These are phyloP conservation scores for Cnidoscolus chayamansa DNA, from an alignment of 441 rosid species.

Conservation along the genomic window DNA sequence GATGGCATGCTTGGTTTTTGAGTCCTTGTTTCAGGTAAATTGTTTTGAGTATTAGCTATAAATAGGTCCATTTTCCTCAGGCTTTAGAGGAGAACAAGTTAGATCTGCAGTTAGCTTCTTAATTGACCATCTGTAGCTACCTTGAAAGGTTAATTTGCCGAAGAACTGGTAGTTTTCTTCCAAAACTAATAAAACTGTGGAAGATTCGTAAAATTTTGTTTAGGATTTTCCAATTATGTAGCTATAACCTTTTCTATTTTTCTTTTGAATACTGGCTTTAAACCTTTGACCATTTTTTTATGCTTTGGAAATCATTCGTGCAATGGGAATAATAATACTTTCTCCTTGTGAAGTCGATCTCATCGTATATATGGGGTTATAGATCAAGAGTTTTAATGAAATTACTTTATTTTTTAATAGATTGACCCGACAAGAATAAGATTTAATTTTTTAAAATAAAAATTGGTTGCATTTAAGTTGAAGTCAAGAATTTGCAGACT, in stretches of 20 bases:
- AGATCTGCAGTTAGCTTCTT: not conserved
- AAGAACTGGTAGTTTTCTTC: not conserved
- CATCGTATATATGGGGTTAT: too few relatives aligned
- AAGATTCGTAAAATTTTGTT: not conserved
- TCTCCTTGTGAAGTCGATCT: too few relatives aligned
- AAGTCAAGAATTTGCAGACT: too few relatives aligned
- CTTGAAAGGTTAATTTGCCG: not conserved
- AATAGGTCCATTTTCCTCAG: not conserved
- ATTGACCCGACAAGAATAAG: too few relatives aligned
- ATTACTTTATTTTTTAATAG: too few relatives aligned
- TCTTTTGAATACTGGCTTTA: not conserved
- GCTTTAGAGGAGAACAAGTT: not conserved
- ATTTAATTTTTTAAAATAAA: too few relatives aligned
- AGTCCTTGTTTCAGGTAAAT: not conserved
- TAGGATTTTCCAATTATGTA: not conserved
- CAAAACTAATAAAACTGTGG: not conserved
- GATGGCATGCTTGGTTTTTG: conserved; percentile 9
- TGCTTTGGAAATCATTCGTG: not conserved
- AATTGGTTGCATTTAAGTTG: too few relatives aligned
- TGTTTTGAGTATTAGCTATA: not conserved
- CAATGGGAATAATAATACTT: not conserved
- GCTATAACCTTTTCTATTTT: not conserved
- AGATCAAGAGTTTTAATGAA: too few relatives aligned
- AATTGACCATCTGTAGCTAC: not conserved
- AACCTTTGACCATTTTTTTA: not conserved